These are phyloP conservation scores for Blastomyces gilchristii DNA, from an alignment of 2,329 filamentous ascomycete genomes.

Conservation along the genomic window DNA sequence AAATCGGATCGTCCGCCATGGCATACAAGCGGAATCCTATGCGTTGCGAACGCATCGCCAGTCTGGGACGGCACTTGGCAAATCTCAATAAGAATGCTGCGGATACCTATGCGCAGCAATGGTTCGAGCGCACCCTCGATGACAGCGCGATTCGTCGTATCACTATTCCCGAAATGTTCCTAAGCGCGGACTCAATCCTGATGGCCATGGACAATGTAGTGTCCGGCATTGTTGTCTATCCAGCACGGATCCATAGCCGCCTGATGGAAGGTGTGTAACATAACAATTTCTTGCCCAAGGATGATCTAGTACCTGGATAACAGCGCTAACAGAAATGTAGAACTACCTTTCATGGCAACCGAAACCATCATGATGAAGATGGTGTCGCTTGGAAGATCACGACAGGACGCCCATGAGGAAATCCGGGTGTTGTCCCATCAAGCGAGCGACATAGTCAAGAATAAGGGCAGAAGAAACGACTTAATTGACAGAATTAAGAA, in stretches of 20 bases:
- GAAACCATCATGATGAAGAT: constrained; percentile 55
- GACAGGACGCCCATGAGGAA: constrained; percentile 79
- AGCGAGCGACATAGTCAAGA: constrained; percentile 60
- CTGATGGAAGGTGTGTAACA: constrained; percentile 42
- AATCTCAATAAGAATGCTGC: constrained; percentile 47
- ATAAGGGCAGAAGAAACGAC: constrained; percentile 66
- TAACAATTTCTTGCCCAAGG: neutral
- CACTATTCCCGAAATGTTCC: constrained; percentile 54
- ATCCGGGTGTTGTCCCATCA: constrained; percentile 74
- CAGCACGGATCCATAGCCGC: constrained; percentile 56
- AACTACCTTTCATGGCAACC: constrained; percentile 81
- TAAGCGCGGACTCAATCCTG: constrained; percentile 58
- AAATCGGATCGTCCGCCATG: constrained; percentile 61
- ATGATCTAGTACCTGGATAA: neutral
- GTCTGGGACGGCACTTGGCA: constrained; percentile 46
- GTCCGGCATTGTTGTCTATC: constrained; percentile 67
- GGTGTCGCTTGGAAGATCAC: constrained; percentile 56
- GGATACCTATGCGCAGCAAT: constrained; percentile 61
- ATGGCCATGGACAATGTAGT: constrained; percentile 59
- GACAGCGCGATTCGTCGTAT: constrained; percentile 43
- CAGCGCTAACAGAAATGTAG: constrained; percentile 22
- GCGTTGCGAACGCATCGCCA: constrained; percentile 49
- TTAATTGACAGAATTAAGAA: constrained; percentile 66
- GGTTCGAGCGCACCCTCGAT: constrained; percentile 69
- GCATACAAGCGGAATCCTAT: constrained; percentile 54